These are phyloP conservation scores for Populus davidiana DNA, from an alignment of 345 rosid species.

Conservation along the genomic window DNA sequence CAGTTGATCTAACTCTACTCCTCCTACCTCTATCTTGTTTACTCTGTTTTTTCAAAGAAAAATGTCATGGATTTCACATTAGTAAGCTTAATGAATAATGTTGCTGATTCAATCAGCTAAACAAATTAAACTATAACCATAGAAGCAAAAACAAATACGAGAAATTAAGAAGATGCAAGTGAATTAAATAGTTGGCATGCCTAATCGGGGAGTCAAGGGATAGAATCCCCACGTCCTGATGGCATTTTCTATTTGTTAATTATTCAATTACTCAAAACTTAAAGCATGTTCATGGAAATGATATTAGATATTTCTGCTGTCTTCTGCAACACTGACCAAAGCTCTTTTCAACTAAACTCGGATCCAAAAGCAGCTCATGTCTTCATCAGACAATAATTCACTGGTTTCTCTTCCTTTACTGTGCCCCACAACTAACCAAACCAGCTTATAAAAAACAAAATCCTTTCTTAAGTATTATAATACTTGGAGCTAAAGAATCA, in stretches of 20 bases:
- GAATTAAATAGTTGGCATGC: not conserved
- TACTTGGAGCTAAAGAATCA: conserved; percentile 12
- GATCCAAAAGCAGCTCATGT: conserved; percentile 17
- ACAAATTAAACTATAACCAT: not conserved
- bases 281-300: not conserved
- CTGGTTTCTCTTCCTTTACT: not conserved
- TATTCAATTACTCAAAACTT: not conserved
- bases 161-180: not conserved
- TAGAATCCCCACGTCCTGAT: not conserved
- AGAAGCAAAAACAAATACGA: not conserved
- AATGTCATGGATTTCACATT: no score
- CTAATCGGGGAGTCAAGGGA: not conserved
- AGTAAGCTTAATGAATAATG: not conserved
- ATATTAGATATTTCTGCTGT: not conserved
- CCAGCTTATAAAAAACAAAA: not conserved
- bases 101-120: not conserved
- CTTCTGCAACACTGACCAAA: conserved; percentile 3
- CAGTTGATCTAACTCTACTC: not conserved
- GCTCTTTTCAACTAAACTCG: not conserved
- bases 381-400: conserved; percentile 13
- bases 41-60: no score
- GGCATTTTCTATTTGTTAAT: not conserved
- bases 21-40: not conserved
- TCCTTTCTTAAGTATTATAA: conserved; percentile 3
- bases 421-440: conserved; percentile 17